Evolutionary conservation across 805 yeast species (phyloP), one percentile per base, ranked within the genome.

Genomic region (Candida khao-thaluensis): DNA sequence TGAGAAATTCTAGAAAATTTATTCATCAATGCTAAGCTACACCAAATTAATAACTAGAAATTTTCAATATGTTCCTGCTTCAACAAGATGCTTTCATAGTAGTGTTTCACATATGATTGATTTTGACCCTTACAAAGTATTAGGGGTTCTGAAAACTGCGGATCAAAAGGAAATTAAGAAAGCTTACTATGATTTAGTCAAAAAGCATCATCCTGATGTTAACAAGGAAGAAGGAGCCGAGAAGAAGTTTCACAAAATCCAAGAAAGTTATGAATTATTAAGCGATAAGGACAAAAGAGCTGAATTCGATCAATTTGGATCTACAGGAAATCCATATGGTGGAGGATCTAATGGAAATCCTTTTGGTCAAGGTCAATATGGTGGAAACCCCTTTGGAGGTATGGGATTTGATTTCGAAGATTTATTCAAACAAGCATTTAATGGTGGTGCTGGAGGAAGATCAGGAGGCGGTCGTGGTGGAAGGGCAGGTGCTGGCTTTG

Each of bases 151-250:
- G 18, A 77, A 76, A 45, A 59, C 57, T 37, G 93, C 99, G 0
- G 73, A 82, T 10, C 67, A 82, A 6, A 74, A 86, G n/a, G 95
- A 89, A 15, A 93, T 93, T 64, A 93, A 93, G 63, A 90, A 90
- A 62, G 91, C 96, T 2, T 93, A 93, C 66, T 89, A 89, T 60
- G 83, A 88, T 55, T 69, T 93, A 47, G 99, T 97, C 11, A 93
- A 93, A 62, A 77, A 91, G 60, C 89, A 71, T 62, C 99, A 93
- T 62, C 99, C 99, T 0, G 99, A 93, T 67, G 86, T 93, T 31
- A 93, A 91, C 62, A 93, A 91, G 62, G 96, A 86, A 47, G 76
- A 78, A 17, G 91, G 77, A 14, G 93, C 98, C 0, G 95, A 91
- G 52, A 78, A 79, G 56, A 81, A 81, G 60, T 93, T 93, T 67